A percentile compares a stretch with the other conserved stretches of the same genome.
These are phyloP conservation scores for Mortierella sp. DNA, from an alignment of 371 early-diverging fungal species.

Conservation along the genomic window DNA sequence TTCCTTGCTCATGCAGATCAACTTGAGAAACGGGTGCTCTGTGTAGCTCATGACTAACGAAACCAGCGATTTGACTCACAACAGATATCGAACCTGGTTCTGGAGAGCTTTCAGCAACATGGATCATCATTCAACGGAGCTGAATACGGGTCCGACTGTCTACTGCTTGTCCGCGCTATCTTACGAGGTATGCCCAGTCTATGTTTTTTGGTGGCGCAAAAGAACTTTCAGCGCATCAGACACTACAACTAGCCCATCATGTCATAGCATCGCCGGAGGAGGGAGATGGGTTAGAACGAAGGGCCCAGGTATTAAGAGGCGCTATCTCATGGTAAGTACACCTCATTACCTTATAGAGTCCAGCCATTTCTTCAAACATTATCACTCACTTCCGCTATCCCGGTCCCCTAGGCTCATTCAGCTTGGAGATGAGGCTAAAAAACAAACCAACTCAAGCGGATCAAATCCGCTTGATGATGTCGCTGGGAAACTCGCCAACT, in stretches of 20 bases:
- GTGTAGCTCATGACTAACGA: neutral
- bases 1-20: neutral
- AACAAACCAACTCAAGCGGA: constrained; percentile 46
- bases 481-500: constrained; percentile 51
- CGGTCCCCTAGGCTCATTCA: constrained; percentile 18
- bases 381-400: too few species aligned
- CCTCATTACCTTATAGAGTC: neutral
- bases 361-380: too few species aligned
- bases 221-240: too few species aligned
- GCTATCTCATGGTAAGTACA: constrained; percentile 55
- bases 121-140: constrained; percentile 1
- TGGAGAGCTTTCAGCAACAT: constrained; percentile 16
- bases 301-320: constrained; percentile 52
- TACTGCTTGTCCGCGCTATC: constrained; percentile 57
- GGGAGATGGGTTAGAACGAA: constrained; percentile 32
- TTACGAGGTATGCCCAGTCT: constrained; percentile 51
- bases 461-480: constrained; percentile 32
- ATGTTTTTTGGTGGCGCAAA: too few species aligned
- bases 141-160: constrained; percentile 54
- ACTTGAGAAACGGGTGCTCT: neutral
- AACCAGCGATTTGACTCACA: too few species aligned
- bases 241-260: too few species aligned
- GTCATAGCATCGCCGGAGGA: constrained; percentile 58
- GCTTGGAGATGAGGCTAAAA: constrained; percentile 30
- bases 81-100: constrained; percentile 34